Evolutionary conservation across 257 asterid genomes (phyloP), one percentile per base, ranked within the genome.

Genomic region (Primulina tabacum): DNA sequence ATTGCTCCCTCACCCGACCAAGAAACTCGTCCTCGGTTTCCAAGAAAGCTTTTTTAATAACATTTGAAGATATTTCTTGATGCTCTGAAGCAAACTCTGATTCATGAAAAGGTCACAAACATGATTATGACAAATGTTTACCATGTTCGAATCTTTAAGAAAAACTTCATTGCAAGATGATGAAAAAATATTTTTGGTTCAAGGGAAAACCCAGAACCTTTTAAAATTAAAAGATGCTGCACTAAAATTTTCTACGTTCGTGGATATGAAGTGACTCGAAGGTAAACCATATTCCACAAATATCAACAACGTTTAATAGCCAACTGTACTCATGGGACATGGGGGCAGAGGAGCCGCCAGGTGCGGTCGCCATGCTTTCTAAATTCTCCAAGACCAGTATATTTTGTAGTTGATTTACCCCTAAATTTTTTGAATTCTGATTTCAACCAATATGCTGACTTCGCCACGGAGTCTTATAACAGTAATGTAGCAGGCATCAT

Each of bases 11-110:
- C 64, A 93, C 99, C 9, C 79, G 79, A 59, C 90, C 82, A 18
- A 93, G 81, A 61, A 93, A 93, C 70, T 89, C 96, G 77, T 90
- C 92, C 68, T 93, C 99, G 0, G 97, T 93, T 66, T 82, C 90
- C 86, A 91, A 79, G 86, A 86, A 93, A 8, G 99, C 91, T 77
- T 80, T 85, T 70, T 72, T 87, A 50, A 93, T 85, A n/a, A 89
- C 95, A 71, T 69, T 74, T 4, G 84, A 84, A 12, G 95, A 93
- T 14, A 93, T 81, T 43, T 87, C 96, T 68, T 69, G 82, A 82
- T 81, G 86, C 76, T 93, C 92, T 0, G 97, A 65, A 34, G 87
- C 90, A 55, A 82, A 65, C 76, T 78, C 98, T 92, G 89, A 56
- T 71, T 20, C 71, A 79, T 52, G 65, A 78, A 74, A 65, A 65